Base-by-base conservation (phyloP, 1,139 yeast species). In the Pichia sp. region DNA sequence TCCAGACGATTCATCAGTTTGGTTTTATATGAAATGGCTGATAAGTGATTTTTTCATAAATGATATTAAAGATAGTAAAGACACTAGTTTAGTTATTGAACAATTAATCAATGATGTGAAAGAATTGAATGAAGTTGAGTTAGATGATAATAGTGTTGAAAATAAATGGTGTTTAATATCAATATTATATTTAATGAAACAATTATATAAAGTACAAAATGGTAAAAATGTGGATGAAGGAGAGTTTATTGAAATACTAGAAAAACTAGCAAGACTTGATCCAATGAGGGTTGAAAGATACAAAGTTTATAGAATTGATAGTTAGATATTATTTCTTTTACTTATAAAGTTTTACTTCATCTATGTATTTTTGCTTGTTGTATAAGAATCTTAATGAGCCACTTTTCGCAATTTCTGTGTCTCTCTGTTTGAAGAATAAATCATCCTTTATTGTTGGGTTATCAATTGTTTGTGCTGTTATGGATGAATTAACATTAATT, bases 1-100 rank as follows among this genome's bases (percentile, higher is more conserved):
- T 63, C 90, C 95, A 0, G 95, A 87, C 43, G 97, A 92, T 62
- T 92, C 94, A 44, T 85, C 96, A 0, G 83, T 88, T 0, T 92
- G 98, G 97, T 74, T 85, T 5, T 92, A 90, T 64, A 73, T 87
- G 50, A 76, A 82, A 46, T 92, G 97, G 97, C 69, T 92, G 22
- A 65, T 89, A 13, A 76, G 82, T 7, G 77, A 77, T 36, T 71
- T 73, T 2, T 68, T 79, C 22, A 74, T 80, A 3, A 42, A 43
- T 6, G 57, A 54, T 22, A 43, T 50, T 34, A 37, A 44, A 37
- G 45, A 44, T 30, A 50, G 53, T 3, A 37, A 49, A n/a, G 48
- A 53, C 0, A 7, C 18, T 1, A 47, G 43, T 1, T 63, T 65
- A 42, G 27, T 62, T 5, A 66, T 68, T 0, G 58, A 60, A 13